Conservation (phyloP, 1,139 yeast genomes). For the Zhuliangozyma blackwelliae region DNA sequence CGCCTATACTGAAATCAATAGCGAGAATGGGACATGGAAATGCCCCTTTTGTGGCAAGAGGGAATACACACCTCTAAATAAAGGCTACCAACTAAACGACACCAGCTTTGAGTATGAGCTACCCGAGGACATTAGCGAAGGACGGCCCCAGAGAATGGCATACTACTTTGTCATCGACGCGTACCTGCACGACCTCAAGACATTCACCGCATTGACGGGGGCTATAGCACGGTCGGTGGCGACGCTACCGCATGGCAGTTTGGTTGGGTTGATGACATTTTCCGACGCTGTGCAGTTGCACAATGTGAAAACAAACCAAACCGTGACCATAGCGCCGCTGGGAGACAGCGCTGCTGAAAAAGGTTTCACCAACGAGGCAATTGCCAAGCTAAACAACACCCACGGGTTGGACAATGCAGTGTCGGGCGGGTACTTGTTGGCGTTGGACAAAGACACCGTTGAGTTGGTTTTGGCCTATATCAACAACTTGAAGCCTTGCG, state of each 20-base stretch:
- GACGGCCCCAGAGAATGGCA: constrained; percentile 10
- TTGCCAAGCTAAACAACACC: background rate
- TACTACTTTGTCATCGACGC: constrained; percentile 26
- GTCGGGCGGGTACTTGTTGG: background rate
- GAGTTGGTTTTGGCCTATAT: background rate
- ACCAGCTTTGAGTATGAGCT: constrained; percentile 21
- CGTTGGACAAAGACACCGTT: background rate
- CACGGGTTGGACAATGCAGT: background rate
- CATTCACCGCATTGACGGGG: constrained; percentile 15
- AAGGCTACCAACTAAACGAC: no score
- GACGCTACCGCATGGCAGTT: constrained; percentile 12
- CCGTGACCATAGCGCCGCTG: background rate
- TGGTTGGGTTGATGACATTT: constrained; percentile 26
- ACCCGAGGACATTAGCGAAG: constrained; percentile 19
- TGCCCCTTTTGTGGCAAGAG: constrained; percentile 34
- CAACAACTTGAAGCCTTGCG: constrained; percentile 17
- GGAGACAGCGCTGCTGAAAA: constrained; percentile 5
- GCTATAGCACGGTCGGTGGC: constrained; percentile 12
- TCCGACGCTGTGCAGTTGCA: constrained; percentile 23
- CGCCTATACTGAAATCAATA: constrained; percentile 27
- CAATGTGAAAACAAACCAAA: constrained; percentile 5
- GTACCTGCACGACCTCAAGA: constrained; percentile 23
- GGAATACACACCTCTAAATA: constrained; percentile 11
- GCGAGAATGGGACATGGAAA: constrained; percentile 34
- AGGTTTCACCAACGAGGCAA: background rate